Evolutionary conservation across 2,329 filamentous ascomycete genomes (phyloP).

Genomic region (Alternaria rosae): DNA sequence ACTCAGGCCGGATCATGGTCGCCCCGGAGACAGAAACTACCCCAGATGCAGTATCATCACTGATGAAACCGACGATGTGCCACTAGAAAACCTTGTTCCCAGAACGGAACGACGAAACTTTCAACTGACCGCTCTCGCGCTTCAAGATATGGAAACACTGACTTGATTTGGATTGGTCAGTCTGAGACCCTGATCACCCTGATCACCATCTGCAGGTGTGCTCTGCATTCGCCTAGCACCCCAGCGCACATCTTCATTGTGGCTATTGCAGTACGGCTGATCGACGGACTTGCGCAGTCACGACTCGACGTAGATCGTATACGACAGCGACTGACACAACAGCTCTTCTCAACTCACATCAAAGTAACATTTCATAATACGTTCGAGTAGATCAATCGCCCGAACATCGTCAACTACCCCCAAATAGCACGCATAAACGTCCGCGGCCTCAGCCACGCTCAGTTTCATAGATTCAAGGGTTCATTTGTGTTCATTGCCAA

Average conservation of each 20-base stretch:
- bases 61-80: conserved; percentile 43
- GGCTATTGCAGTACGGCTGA: neutral
- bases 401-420: neutral
- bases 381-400: neutral
- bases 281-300: neutral
- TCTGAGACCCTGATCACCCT: conserved; percentile 4
- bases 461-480: conserved; percentile 31
- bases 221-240: conserved; percentile 5
- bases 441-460: conserved; percentile 22
- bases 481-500: conserved; percentile 34
- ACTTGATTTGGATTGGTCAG: conserved; percentile 13
- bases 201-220: conserved; percentile 2
- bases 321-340: neutral
- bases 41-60: conserved; percentile 24
- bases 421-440: conserved; percentile 8
- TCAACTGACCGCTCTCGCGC: conserved; percentile 23
- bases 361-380: neutral
- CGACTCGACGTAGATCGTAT: neutral
- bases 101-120: conserved; percentile 33
- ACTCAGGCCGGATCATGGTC: conserved; percentile 28
- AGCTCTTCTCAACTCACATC: neutral
- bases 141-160: conserved; percentile 22
- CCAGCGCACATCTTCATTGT: neutral
- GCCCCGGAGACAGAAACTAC: conserved; percentile 28
- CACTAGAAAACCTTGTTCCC: conserved; percentile 33